Base-by-base conservation (phyloP, 495 filamentous ascomycete genomes). In the Glarea lozoyensis region DNA sequence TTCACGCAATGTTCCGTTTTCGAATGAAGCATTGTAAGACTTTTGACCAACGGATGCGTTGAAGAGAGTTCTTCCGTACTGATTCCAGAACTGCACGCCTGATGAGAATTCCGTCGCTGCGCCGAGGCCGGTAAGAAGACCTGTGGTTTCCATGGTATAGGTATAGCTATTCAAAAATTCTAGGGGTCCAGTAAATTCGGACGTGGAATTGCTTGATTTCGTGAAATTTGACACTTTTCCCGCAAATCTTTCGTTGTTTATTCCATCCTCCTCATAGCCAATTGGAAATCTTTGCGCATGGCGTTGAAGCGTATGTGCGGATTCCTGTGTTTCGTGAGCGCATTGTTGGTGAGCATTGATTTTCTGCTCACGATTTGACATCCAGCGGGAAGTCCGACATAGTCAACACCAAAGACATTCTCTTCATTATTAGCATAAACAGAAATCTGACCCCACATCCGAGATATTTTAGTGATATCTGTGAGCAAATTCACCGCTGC, bases 231-330 rank as follows among this genome's bases (percentile, higher is more conserved):
- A 46, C 1, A 76, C 37, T 40, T 75, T 75, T 0, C 57, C 24
- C 0, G 59, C 65, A 42, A 78, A 75, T 10, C 49, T 49, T 15
- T 62, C 56, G 47, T 75, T 65, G 41, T 64, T 66, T 6, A 38
- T 53, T 4, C 65, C 68, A 51, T 78, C 71, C 5, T 66, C 59
- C 0, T 42, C 41, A 35, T 40, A 50, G 10, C 41, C 19, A 0
- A 62, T 68, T 0, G 70, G 70, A 45, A 72, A 75, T 31, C 71
- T 61, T 48, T 76, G 64, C 1, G 70, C 70, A 51, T 76, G 72
- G 18, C 73, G 63, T 43, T 73, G 72, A 1, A 78, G 58, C 10
- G 62, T 52, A 40, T 72, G 68, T 10, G 59, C 69, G 42, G 75
- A 71, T 33, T 72, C 69, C 20, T 76, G 47, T 33, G n/a, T 17